Evolutionary conservation across 177 flowering plant species (phyloP), one percentile per base, ranked within the genome.

Genomic region (Vitis hybrid): DNA sequence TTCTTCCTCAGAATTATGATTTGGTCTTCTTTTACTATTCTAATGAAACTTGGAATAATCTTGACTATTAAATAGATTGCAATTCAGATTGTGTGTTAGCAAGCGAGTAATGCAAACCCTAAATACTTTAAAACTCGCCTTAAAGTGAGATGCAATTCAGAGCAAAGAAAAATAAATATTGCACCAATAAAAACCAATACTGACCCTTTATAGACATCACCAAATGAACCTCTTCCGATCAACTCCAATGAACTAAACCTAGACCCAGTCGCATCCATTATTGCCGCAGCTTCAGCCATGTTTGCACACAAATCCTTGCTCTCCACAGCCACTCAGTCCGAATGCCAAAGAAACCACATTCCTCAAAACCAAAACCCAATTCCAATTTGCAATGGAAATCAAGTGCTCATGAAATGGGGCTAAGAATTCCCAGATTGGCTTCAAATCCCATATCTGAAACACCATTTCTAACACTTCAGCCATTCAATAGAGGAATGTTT

Each of bases 141-240:
- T 5, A 35, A 35, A 6, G 46, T 35, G 46, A 35, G 46, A 35
- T 35, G 46, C 46, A 35, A 35, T 35, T 35, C 46, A 35, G 0
- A 35, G 7, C 27, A 35, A 35, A 35, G 46, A 35, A 35, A 35
- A 5, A 35, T 24, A 6, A 35, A 4, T 35, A 35, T 35, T 35
- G 46, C 7, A 6, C 46, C 46, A 7, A 64, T 27, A 48, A 51
- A 8, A 51, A 58, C 8, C 9, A 11, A 62, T 13, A 75, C 86
- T 78, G 74, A 93, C 99, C 92, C 99, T 85, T 90, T 95, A 77
- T 86, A 95, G 21, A 95, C 99, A 65, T 95, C 99, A 0, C 99
- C 99, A 70, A 95, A 95, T 2, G 99, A 95, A 21, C 99, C 99
- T 78, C 87, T 83, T 49, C 99, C 99, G 77, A 95, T 95, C 73